These are phyloP conservation scores for Kalanchoe fedtschenkoi DNA, from an alignment of 164 flowering plant species.

Conservation along the genomic window DNA sequence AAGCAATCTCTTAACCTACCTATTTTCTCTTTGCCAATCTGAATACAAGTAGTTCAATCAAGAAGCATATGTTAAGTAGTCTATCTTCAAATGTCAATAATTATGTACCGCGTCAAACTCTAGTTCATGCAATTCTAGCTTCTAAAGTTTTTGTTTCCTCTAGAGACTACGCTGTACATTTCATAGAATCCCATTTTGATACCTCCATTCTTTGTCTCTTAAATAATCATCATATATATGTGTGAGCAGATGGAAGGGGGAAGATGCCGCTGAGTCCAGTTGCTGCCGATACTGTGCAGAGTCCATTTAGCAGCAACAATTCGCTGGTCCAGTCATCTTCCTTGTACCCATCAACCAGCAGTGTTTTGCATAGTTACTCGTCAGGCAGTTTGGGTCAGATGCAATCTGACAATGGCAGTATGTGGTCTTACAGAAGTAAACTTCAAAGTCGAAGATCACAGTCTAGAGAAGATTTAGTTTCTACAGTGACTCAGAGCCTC, in stretches of 20 bases:
- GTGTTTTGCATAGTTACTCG: constrained; percentile 79
- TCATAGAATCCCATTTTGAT: not conserved
- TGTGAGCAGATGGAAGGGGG: constrained; percentile 71
- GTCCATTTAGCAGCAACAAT: constrained; percentile 59
- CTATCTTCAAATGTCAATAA: not conserved
- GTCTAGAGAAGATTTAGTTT: constrained; percentile 87
- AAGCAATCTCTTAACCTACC: not conserved
- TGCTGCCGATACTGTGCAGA: constrained; percentile 35
- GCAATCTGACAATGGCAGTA: constrained; percentile 57
- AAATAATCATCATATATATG: constrained; percentile 5
- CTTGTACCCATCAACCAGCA: constrained; percentile 48
- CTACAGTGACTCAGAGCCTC: constrained; percentile 69
- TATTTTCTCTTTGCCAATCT: not conserved
- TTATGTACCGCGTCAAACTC: no score
- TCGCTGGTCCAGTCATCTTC: constrained; percentile 69
- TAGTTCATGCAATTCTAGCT: not conserved
- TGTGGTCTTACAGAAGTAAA: constrained; percentile 76
- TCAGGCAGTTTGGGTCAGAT: constrained; percentile 85
- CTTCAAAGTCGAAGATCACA: constrained; percentile 97
- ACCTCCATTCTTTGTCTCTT: no score
- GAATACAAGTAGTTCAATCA: not conserved
- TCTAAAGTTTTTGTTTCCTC: not conserved
- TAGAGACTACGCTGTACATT: not conserved
- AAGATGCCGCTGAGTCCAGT: constrained; percentile 96
- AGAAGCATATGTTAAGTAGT: not conserved